Base-by-base conservation (phyloP, 2,329 filamentous ascomycete genomes). In the Mycosphaerella arachidis region DNA sequence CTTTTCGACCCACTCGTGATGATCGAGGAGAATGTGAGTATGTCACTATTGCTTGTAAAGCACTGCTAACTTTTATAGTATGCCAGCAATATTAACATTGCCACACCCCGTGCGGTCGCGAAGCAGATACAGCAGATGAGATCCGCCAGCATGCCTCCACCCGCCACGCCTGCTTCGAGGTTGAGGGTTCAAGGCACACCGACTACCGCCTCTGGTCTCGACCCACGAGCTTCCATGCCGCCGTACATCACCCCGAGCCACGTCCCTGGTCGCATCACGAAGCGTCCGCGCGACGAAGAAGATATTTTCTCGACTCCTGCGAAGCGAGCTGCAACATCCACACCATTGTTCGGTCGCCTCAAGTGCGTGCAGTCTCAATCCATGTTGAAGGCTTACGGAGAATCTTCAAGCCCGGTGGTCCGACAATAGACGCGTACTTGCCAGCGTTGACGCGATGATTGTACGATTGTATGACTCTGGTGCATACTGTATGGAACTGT, bases 1-100 rank as follows among this genome's bases (percentile, higher is more conserved):
- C 63, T 71, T 3, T 72, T 71, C 58, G 62, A 72, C 56, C 70
- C 71, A 2, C 57, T 68, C 30, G 54, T 53, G n/a, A 57, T 64
- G 43, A 59, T 72, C 37, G 60, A 59, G 40, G 52, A 63, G 45
- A 61, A 64, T 43, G 68, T 69, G 58, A 60, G 64, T 62, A 9
- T 12, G 48, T 6, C 9, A 48, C 4, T 20, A 29, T 24, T 7
- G 30, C 35, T 29, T 16, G 1, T 10, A 18, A 16, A 33, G 33
- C 10, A 18, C 27, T 8, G 52, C 35, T 54, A 33, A 54, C 52
- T 16, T 29, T 8, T 43, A 10, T 20, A 55, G 53, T 48, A 55
- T 24, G 29, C 50, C 29, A 53, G 33, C 8, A n/a, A 20, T 31
- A 8, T 13, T 4, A 30, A 13, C 37, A 30, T 40, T 12, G 40